Base-by-base conservation (phyloP, 495 filamentous ascomycete species). In the Pseudevernia furfuracea region DNA sequence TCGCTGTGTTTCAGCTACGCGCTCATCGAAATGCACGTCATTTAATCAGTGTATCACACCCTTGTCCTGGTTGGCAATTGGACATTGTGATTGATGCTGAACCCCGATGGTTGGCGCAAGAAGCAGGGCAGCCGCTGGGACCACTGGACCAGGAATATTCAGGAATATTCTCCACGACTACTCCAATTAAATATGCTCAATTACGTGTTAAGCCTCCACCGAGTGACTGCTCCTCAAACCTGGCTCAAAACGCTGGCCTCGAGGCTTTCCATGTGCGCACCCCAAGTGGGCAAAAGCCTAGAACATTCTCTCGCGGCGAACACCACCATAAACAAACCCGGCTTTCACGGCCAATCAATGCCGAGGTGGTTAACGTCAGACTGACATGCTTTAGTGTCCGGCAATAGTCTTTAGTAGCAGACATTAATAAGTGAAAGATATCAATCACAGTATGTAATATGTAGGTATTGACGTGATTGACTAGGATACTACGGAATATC, bases 261-360 rank as follows among this genome's bases (percentile, higher is more conserved):
- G 43, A 46, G 43, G 43, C 43, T 46, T 46, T 25, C 46, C 46
- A 49, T 49, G 46, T 49, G 46, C n/a, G n/a, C n/a, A n/a, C n/a
- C n/a, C n/a, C n/a, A n/a, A n/a, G n/a, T n/a, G n/a, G n/a, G 52
- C 52, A 55, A 55, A 55, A 55, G 52, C 6, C 52, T 32, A 7
- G 52, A 55, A 55, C 28, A 55, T 55, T 55, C 30, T 34, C 52
- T 34, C 5, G 30, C 30, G 25, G 52, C 52, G 8, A 32, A 10
- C 12, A 21, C 30, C 52, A 55, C 30, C 52, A 17, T 14, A 32
- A 32, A 55, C 21, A 32, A 32, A 55, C 21, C 52, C 12, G 19
- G 17, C 17, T 55, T 11, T 21, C 28, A 34, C 49, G 34, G 11
- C 28, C 5, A 32, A 53, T 32, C 41, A 32, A 32, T 53, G 49